Base-by-base conservation (phyloP, 108 stramenopile species). In the Skeletonema tropicum region DNA sequence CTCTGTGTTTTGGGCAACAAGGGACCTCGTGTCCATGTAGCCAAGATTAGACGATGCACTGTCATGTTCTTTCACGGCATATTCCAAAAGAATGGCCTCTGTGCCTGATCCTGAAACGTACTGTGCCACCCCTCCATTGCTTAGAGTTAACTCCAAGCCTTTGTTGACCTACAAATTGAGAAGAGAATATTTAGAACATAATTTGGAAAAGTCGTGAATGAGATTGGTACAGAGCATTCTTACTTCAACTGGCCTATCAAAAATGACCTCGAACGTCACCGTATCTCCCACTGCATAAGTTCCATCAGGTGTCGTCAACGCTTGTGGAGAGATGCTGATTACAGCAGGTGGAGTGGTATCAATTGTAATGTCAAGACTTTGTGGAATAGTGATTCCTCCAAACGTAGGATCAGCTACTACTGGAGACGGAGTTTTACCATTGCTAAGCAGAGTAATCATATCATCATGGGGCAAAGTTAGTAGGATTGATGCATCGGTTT, bases 241-340 rank as follows among this genome's bases (percentile, higher is more conserved):
- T 48, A 78, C 79, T 64, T 70, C 57, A 33, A 83, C 83, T 15
- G 83, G 68, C 57, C 79, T 84, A 62, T 79, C 79, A 68, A 84
- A 84, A 29, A 33, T 66, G 21, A 84, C 79, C 64, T 71, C 39
- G 60, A 84, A 84, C 19, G 71, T 71, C n/a, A 84, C 62, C 13
- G 48, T 38, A 33, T 84, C 83, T 7, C 83, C 83, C 1, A 80
- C 79, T 32, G 83, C 60, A 60, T 80, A 84, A 10, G 12, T 60
- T 1, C 79, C 79, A 55, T 76, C 69, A 32, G 60, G 64, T 36
- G 83, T 76, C 23, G 68, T 71, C 32, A 58, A 69, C 21, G 59
- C 64, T 70, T 70, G 75, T 8, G 79, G 76, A 14, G 30, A 52
- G 31, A 84, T 67, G 32, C 65, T 60, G 6, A 19, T 59, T 2